A percentile compares a stretch with the other conserved stretches of the same genome.
Evolutionary conservation across 306 rosid species (phyloP).

Genomic region (Quillaja saponaria): DNA sequence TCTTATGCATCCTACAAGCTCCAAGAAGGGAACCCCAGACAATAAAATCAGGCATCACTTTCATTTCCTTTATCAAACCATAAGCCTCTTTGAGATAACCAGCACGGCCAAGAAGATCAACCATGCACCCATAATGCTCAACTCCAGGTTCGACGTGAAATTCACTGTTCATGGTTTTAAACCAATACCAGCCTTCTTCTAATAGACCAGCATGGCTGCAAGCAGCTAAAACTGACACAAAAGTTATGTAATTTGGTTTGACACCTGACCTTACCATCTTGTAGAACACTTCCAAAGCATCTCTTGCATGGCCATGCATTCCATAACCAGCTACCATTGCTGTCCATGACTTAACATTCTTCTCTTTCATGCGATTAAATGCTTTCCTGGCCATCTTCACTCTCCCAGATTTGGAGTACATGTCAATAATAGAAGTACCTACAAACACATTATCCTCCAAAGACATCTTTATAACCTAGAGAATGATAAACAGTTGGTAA

Average conservation of each 20-base stretch:
- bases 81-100: constrained; percentile 67
- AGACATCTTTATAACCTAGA: constrained; percentile 68
- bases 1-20: constrained; percentile 74
- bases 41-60: constrained; percentile 62
- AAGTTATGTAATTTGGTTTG: constrained; percentile 65
- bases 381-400: constrained; percentile 70
- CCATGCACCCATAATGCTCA: constrained; percentile 80
- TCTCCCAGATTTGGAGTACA: constrained; percentile 76
- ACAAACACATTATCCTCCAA: constrained; percentile 63
- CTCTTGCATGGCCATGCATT: constrained; percentile 70
- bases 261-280: constrained; percentile 51
- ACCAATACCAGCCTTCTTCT: constrained; percentile 80
- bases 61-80: constrained; percentile 69
- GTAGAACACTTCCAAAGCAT: constrained; percentile 61
- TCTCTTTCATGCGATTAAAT: constrained; percentile 63
- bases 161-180: constrained; percentile 56
- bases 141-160: constrained; percentile 65
- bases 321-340: constrained; percentile 79
- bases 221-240: constrained; percentile 68
- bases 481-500: constrained; percentile 15
- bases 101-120: constrained; percentile 78
- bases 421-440: constrained; percentile 72
- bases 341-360: constrained; percentile 75
- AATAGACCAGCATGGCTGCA: constrained; percentile 80
- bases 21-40: constrained; percentile 82